Evolutionary conservation across 371 early-diverging fungal species (phyloP), one percentile per base, ranked within the genome.

Genomic region (Parasitella parasitica): DNA sequence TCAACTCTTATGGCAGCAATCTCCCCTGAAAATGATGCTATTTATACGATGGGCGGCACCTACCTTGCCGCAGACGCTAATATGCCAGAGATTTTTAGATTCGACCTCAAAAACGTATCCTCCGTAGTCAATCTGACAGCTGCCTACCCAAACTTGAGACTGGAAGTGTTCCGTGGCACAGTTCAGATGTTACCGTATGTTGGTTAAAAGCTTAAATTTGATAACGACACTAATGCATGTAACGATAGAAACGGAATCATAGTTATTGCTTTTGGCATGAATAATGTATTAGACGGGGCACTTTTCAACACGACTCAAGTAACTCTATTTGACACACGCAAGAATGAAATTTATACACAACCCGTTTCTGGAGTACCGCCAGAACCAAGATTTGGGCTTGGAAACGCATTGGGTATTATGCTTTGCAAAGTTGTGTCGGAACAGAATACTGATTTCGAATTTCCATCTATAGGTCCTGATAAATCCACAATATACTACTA

Each of bases 391-490:
- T 18, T n/a, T n/a, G 26, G 13, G 13, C 24, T 38, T n/a, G 36
- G 50, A n/a, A 39, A 57, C 13, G 18, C 57, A 24, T 38, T 63
- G 32, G 63, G 63, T 63, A n/a, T n/a, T n/a, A n/a, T n/a, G n/a
- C n/a, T n/a, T n/a, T n/a, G n/a, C n/a, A n/a, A n/a, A n/a, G n/a
- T n/a, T n/a, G n/a, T n/a, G n/a, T n/a, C n/a, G n/a, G n/a, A n/a
- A n/a, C n/a, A n/a, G n/a, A n/a, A n/a, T n/a, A n/a, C n/a, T 15
- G 18, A 1, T 2, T 51, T 4, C 16, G 30, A 50, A 18, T 27
- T n/a, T 2, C 9, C 0, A 54, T n/a, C 1, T 27, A 3, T 38
- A 57, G 64, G 64, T 13, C 58, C 58, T 9, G 64, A 63, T 52
- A 35, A 52, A 15, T n/a, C 38, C 0, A 51, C 57, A 1, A 63